These are phyloP conservation scores for Citrullus colocynthis DNA, from an alignment of 306 rosid species.

Conservation along the genomic window DNA sequence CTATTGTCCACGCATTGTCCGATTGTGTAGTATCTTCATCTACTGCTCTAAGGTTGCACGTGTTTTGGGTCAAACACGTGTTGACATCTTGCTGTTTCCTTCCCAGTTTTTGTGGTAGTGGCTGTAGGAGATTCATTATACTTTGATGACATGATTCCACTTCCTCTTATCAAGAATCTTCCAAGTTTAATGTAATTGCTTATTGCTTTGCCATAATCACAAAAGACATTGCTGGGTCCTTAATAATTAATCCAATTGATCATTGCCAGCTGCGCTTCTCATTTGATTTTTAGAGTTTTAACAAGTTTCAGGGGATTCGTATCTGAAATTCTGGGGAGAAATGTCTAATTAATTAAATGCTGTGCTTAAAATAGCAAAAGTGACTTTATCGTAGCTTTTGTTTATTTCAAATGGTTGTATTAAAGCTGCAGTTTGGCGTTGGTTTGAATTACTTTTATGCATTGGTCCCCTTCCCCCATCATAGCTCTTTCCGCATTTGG, in stretches of 20 bases:
- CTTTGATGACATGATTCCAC: background rate
- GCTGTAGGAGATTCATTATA: background rate
- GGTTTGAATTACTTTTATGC: background rate
- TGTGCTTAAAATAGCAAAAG: background rate
- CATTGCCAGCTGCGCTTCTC: background rate
- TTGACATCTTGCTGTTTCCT: background rate
- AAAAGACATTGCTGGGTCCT: background rate
- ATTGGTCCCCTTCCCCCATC: conserved; percentile 2
- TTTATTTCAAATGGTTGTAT: background rate
- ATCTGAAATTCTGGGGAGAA: background rate
- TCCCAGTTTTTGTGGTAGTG: background rate
- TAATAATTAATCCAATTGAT: background rate
- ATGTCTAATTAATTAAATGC: background rate
- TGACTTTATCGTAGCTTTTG: background rate
- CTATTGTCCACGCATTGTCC: conserved; percentile 1
- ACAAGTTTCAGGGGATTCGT: background rate
- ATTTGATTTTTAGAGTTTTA: background rate
- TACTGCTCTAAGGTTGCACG: conserved; percentile 9
- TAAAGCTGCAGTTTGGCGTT: conserved; percentile 1
- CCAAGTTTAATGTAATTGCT: background rate
- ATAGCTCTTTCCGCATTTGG: background rate
- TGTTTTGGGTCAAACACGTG: background rate
- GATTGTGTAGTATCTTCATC: background rate
- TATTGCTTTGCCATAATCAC: background rate
- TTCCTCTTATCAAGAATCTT: background rate